Base-by-base conservation (phyloP, 306 rosid species). In the Ziziphus jujuba region DNA sequence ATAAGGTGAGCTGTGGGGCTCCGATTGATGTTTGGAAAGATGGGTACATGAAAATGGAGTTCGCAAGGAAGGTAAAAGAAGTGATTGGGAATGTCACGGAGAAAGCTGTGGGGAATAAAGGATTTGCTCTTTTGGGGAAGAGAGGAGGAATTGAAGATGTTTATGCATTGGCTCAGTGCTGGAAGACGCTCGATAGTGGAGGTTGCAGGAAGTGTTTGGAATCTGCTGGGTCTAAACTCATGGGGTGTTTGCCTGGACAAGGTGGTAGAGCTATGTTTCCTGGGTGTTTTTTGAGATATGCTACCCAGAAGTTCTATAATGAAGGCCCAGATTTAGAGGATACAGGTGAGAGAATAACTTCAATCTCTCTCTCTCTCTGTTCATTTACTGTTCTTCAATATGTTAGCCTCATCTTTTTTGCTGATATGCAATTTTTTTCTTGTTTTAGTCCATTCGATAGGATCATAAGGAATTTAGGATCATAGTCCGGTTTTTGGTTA, bases 91-190 rank as follows among this genome's bases (percentile, higher is more conserved):
- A 72, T 35, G 72, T 84, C 72, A 78, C 75, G 4, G 21, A 35
- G 12, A 52, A 2, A 6, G 87, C 85, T 0, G 47, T 16, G 62
- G 55, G 23, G 15, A 71, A 28, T 8, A 55, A 56, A 21, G 79
- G 84, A 35, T 87, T 83, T 54, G 81, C 81, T 7, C 69, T 71
- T 36, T 10, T 6, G 1, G 77, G 52, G 44, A 74, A 47, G 28
- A 16, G 71, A 56, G 63, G 91, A 35, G 79, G 80, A 7, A 76
- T 34, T 23, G 83, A 71, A 40, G 66, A 45, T 61, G 79, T 84
- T 61, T 85, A 72, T 59, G 89, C 76, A 11, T 14, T 85, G 80
- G 95, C 91, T 2, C 95, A 88, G 59, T 85, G 95, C 58, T 88
- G 95, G 89, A 70, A 28, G 53, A 72, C 78, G 0, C 20, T 77